Base-by-base conservation (phyloP, 176 grass and related monocot species). In the Musa acuminata region DNA sequence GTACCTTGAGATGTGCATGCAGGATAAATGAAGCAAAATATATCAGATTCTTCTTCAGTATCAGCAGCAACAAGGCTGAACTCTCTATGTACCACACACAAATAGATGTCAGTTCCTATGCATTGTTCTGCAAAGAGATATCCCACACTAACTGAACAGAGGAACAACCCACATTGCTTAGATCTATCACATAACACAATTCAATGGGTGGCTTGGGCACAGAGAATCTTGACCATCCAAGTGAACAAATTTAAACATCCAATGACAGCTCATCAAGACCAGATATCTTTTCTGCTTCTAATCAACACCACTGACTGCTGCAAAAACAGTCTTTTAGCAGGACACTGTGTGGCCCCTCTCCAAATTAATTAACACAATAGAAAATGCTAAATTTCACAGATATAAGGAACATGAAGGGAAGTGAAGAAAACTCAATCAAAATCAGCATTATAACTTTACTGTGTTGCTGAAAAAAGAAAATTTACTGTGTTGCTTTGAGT, bases 71-170 rank as follows among this genome's bases (percentile, higher is more conserved):
- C 84, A 81, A 86, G 91, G 52, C 84, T 80, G 72, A 91, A 99
- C 73, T 99, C 84, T 55, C 80, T 75, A 76, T 85, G 83, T 86
- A 94, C 86, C 86, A 91, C 52, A 78, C 84, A 72, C 91, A 95
- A 22, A 95, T 29, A 51, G 76, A 81, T 24, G 84, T 76, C 9
- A 80, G 19, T 76, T 85, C 76, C 72, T 60, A 72, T 10, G 81
- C 81, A 24, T 51, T 78, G 51, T 77, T 91, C 72, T 86, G 79
- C 55, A 75, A 82, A 8, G 86, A 72, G 12, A 91, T 63, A 77
- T 87, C 95, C 88, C 91, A 99, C 52, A 59, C 86, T 85, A 91
- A 67, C 75, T 94, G 88, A 58, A 77, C 60, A 57, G 35, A 43
- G 4, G 35, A 43, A 4, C 35, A 43, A 6, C 59, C 65, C 80